A percentile compares a stretch with the other conserved stretches of the same genome.
Conservation (phyloP, 768 basidiomycete genomes). For the Asterophora parasitica region DNA sequence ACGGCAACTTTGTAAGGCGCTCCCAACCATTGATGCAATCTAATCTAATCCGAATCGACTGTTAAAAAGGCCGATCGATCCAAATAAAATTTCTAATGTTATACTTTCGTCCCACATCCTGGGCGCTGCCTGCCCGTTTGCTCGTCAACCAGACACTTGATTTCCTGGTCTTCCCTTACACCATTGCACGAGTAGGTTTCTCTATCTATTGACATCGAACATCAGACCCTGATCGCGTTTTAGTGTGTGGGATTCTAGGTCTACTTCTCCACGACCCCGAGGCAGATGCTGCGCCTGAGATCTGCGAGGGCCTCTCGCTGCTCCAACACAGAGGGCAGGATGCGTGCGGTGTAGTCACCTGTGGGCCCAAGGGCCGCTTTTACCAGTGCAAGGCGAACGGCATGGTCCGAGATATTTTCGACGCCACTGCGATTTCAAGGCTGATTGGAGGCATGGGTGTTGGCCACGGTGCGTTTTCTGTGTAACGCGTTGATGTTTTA, state of each 20-base stretch:
- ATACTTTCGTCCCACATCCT: conserved; percentile 6
- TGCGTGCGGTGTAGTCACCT: conserved; percentile 96
- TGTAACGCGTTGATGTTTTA: conserved; percentile 17
- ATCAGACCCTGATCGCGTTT: conserved; percentile 9
- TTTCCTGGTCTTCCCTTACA: not conserved
- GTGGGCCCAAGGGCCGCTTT: conserved; percentile 90
- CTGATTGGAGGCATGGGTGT: conserved; percentile 95
- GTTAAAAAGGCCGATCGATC: conserved; percentile 19
- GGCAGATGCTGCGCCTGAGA: conserved; percentile 77
- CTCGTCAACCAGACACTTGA: conserved; percentile 1
- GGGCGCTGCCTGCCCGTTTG: conserved; percentile 12
- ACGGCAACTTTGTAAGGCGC: too few relatives aligned
- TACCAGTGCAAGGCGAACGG: conserved; percentile 99
- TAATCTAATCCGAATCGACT: conserved; percentile 10
- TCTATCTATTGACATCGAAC: not conserved
- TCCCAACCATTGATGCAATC: too few relatives aligned
- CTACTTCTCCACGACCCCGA: conserved; percentile 76
- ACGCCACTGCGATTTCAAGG: conserved; percentile 66
- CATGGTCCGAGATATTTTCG: conserved; percentile 98
- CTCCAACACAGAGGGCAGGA: conserved; percentile 98
- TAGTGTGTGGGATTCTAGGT: conserved; percentile 92
- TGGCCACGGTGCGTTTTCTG: conserved; percentile 72
- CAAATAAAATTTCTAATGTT: conserved; percentile 22
- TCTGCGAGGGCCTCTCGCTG: conserved; percentile 91
- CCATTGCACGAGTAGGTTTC: conserved; percentile 7